Conservation (phyloP, 2,329 filamentous ascomycete genomes). For the Arachnopeziza araneosa region DNA sequence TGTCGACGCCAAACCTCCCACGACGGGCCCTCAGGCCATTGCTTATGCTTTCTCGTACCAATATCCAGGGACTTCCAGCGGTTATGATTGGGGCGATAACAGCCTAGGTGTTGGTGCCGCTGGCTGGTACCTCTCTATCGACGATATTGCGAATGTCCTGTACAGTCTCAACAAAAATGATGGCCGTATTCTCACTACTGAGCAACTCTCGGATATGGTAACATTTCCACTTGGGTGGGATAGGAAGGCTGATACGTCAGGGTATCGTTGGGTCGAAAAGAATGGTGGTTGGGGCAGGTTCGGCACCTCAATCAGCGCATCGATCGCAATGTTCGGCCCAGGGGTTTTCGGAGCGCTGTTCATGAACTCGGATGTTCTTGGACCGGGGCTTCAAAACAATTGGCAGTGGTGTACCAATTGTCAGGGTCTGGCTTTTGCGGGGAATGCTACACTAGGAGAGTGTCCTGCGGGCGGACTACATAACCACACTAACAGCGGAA, state of each 20-base stretch:
- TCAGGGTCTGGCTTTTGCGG: not conserved
- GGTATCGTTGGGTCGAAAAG: not conserved
- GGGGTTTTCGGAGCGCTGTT: not conserved
- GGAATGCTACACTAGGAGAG: not conserved
- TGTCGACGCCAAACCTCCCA: not conserved
- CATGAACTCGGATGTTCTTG: not conserved
- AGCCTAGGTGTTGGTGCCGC: not conserved
- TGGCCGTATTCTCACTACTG: not conserved
- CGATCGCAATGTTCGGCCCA: not conserved
- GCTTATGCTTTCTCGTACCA: not conserved
- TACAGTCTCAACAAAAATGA: not conserved
- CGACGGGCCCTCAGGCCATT: not conserved
- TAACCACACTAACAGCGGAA: not conserved
- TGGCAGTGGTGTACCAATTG: not conserved
- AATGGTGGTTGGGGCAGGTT: not conserved
- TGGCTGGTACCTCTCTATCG: not conserved
- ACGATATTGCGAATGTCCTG: not conserved
- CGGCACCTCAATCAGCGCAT: not conserved
- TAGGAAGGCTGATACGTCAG: not conserved
- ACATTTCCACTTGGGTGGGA: not conserved
- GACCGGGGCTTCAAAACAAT: not conserved
- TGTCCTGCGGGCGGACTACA: not conserved
- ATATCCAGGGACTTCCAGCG: not conserved
- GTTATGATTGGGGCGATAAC: not conserved
- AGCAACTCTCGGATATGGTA: not conserved